Evolutionary conservation across 2,329 filamentous ascomycete genomes (phyloP).

Genomic region (Aspergillus spinulosporus): DNA sequence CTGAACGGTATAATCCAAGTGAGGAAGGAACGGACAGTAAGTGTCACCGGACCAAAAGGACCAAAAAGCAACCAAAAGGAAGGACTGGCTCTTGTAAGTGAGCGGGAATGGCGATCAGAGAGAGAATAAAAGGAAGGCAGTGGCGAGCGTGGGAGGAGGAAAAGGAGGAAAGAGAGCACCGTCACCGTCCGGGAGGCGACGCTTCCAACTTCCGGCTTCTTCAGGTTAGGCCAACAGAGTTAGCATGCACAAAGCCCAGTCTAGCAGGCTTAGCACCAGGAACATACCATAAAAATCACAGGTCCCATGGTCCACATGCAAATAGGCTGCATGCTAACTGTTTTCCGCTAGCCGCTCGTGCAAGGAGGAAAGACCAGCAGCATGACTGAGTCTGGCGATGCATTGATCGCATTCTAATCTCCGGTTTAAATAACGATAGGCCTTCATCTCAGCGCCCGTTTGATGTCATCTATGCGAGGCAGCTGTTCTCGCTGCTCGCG

Average conservation of each 20-base stretch:
- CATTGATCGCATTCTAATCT: neutral
- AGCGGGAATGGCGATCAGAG: conserved; percentile 16
- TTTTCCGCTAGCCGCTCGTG: conserved; percentile 4
- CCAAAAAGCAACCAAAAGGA: conserved; percentile 7
- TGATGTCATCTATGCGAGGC: neutral
- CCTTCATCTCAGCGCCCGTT: neutral
- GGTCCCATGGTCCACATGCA: neutral
- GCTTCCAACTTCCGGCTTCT: conserved; percentile 2
- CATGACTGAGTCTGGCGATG: neutral
- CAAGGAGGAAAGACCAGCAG: neutral
- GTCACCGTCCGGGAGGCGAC: conserved; percentile 8
- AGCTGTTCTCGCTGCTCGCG: neutral
- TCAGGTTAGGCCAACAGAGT: conserved; percentile 1
- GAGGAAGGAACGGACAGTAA: conserved; percentile 2
- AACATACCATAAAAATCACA: neutral
- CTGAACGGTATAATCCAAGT: neutral
- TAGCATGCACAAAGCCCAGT: neutral
- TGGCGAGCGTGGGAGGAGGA: conserved; percentile 13
- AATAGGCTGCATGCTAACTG: neutral
- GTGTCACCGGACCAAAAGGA: conserved; percentile 1
- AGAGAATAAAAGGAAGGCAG: conserved; percentile 14
- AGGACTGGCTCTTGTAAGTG: conserved; percentile 15
- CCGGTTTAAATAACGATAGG: neutral
- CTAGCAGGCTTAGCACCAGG: conserved; percentile 10
- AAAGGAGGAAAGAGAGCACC: conserved; percentile 3